A percentile compares a stretch with the other conserved stretches of the same genome.
Evolutionary conservation across 441 rosid genomes (phyloP).

Genomic region (Gossypium schwendimanii): DNA sequence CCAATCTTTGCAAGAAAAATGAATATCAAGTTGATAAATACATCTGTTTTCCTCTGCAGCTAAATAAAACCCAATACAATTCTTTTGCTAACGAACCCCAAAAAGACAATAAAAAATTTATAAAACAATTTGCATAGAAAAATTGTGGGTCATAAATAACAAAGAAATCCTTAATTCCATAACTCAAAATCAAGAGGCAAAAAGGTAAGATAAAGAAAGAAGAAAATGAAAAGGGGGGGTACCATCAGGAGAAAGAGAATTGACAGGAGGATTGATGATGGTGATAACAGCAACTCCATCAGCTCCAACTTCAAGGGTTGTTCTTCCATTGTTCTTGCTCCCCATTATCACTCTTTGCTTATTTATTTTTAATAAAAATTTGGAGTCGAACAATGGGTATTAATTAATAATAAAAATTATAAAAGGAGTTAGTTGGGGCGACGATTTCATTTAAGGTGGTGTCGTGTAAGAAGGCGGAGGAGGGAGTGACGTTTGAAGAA

Average conservation of each 20-base stretch:
- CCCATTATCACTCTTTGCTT: conserved; percentile 23
- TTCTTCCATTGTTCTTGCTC: conserved; percentile 45
- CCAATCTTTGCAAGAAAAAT: background rate
- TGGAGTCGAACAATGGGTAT: no score
- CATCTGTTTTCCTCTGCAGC: background rate
- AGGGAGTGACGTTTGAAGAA: no score
- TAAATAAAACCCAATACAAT: background rate
- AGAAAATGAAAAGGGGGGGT: background rate
- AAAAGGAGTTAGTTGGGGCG: no score
- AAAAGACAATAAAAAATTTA: background rate
- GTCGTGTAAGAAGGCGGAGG: no score
- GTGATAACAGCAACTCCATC: conserved; percentile 89
- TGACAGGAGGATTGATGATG: conserved; percentile 87
- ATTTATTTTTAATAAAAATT: no score
- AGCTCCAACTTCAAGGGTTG: conserved; percentile 73
- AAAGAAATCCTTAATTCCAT: conserved; percentile 1
- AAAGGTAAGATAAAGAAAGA: background rate
- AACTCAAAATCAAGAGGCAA: background rate
- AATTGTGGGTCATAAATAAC: background rate
- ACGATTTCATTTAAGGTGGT: no score
- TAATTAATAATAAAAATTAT: no score
- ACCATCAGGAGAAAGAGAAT: conserved; percentile 88
- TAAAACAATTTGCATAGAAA: background rate
- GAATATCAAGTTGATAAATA: background rate
- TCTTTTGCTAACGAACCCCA: background rate